Percentiles rank a stretch among this genome's conserved stretches.
Evolutionary conservation across 2,329 filamentous ascomycete species (phyloP).

Genomic region (Aspergillus carbonarius): DNA sequence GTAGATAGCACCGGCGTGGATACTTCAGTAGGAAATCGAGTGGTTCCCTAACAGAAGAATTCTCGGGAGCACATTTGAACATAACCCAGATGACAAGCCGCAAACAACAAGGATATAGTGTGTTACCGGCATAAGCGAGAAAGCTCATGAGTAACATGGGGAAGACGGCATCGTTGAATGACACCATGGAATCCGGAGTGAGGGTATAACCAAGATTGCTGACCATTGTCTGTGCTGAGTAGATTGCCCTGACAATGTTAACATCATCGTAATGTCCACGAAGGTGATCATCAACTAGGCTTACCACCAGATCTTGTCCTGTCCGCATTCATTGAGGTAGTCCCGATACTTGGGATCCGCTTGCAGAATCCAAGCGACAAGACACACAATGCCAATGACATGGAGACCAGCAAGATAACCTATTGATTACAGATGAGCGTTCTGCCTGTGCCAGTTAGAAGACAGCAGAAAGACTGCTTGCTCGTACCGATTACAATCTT

Average conservation of each 20-base stretch:
- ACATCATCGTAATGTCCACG: not conserved
- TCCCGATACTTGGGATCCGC: slow-evolving; percentile 43
- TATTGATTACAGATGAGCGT: not conserved
- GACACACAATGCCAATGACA: slow-evolving; percentile 49
- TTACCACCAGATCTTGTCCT: slow-evolving; percentile 52
- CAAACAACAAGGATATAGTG: slow-evolving; percentile 55
- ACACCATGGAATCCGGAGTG: slow-evolving; percentile 56
- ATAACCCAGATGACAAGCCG: slow-evolving; percentile 59
- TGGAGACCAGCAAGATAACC: slow-evolving; percentile 50
- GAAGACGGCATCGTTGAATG: slow-evolving; percentile 47
- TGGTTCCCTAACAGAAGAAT: slow-evolving; percentile 26
- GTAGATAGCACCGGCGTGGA: slow-evolving; percentile 62
- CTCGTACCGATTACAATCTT: slow-evolving; percentile 46
- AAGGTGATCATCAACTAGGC: slow-evolving; percentile 13
- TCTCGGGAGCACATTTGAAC: slow-evolving; percentile 47
- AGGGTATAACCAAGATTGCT: slow-evolving; percentile 57
- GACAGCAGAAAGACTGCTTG: not conserved
- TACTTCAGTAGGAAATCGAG: slow-evolving; percentile 62
- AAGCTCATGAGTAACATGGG: slow-evolving; percentile 42
- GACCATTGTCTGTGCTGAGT: slow-evolving; percentile 53
- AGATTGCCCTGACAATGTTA: slow-evolving; percentile 44
- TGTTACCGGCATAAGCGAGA: slow-evolving; percentile 41
- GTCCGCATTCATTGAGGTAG: slow-evolving; percentile 41
- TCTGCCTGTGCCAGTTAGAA: not conserved
- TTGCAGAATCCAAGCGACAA: slow-evolving; percentile 51